Conservation (phyloP, 306 rosid genomes). For the Acacia crassicarpa region DNA sequence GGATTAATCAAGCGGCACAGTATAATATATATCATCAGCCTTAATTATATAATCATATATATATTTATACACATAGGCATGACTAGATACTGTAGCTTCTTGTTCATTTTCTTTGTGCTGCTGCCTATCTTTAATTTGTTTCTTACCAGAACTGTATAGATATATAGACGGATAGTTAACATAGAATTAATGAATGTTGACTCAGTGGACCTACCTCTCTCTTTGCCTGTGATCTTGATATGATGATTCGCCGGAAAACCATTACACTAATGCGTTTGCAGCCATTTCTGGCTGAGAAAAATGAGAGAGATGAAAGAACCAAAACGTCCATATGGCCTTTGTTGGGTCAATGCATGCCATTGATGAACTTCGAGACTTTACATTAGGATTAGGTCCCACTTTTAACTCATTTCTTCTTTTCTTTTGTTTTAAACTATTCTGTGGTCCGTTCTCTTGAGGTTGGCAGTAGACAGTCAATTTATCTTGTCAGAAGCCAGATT, state of each 20-base stretch:
- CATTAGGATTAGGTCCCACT: not conserved
- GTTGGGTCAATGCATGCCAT: slow-evolving; percentile 1
- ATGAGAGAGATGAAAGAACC: not conserved
- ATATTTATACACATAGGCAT: not conserved
- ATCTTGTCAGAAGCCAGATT: slow-evolving; percentile 13
- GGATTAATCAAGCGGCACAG: not conserved
- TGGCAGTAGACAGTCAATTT: slow-evolving; percentile 19
- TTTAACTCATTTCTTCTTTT: not conserved
- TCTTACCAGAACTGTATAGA: slow-evolving; percentile 39
- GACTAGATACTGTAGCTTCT: slow-evolving; percentile 25
- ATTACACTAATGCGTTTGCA: not conserved
- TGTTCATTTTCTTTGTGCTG: slow-evolving; percentile 29
- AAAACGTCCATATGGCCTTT: not conserved
- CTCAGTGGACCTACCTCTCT: slow-evolving; percentile 2
- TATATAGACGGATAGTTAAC: slow-evolving; percentile 25
- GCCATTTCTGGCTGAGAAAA: not conserved
- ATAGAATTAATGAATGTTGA: slow-evolving; percentile 41
- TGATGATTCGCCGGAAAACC: not conserved
- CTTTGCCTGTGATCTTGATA: not conserved
- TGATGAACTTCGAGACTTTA: slow-evolving; percentile 4
- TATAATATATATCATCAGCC: not conserved
- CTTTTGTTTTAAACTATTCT: not conserved
- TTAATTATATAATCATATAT: not conserved
- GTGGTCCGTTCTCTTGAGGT: slow-evolving; percentile 14
- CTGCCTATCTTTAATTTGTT: not conserved